Evolutionary conservation across 1,139 yeast genomes (phyloP).

Genomic region (Hemisphaericaspora xylanilytica): DNA sequence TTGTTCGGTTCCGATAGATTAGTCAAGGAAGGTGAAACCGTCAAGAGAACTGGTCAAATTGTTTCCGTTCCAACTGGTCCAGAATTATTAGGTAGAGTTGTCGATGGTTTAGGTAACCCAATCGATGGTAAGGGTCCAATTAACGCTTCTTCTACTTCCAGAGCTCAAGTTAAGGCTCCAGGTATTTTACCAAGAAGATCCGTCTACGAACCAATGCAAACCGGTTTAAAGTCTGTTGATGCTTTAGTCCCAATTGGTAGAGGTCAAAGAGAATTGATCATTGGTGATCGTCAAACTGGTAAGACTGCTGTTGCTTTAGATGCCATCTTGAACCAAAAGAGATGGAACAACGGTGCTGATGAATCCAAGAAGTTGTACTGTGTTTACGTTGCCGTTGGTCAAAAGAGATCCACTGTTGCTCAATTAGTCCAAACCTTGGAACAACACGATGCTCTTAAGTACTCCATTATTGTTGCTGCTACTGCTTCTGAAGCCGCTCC

Average conservation of each 20-base stretch:
- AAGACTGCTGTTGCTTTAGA: constrained; percentile 99
- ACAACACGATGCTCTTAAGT: constrained; percentile 96
- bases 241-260: constrained; percentile 99
- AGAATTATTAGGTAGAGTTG: constrained; percentile 97
- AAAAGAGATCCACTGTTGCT: constrained; percentile 99
- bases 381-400: constrained; percentile 99
- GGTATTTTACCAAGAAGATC: constrained; percentile 99
- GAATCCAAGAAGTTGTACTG: constrained; percentile 98
- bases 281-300: constrained; percentile 99
- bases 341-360: constrained; percentile 93
- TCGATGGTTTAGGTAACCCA: constrained; percentile 99
- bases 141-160: constrained; percentile 76
- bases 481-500: constrained; percentile 99
- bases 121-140: constrained; percentile 99
- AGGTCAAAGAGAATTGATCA: constrained; percentile 99
- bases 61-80: constrained; percentile 99
- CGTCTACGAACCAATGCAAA: constrained; percentile 98
- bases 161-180: constrained; percentile 99
- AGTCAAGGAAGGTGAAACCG: constrained; percentile 99
- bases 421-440: constrained; percentile 99
- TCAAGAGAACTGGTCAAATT: constrained; percentile 99
- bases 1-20: constrained; percentile 98
- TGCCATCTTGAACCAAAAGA: constrained; percentile 98
- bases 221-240: constrained; percentile 99
- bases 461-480: constrained; percentile 97